Percentiles rank a stretch among this genome's conserved stretches.
Conservation (phyloP, 148 eudicot genomes). For the Tetragonia tetragonoides region DNA sequence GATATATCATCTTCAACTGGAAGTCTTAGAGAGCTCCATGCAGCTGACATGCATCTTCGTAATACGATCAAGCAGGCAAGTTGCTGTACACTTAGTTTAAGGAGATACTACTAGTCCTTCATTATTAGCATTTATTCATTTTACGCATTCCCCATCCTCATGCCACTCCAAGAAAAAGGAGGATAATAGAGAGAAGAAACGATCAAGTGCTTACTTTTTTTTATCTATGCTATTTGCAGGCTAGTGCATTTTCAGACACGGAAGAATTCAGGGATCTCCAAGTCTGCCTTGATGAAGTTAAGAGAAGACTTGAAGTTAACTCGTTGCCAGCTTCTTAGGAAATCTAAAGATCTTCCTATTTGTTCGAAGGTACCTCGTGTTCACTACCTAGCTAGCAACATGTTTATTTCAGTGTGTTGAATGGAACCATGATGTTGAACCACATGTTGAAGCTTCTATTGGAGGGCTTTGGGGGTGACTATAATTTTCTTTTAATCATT, state of each 20-base stretch:
- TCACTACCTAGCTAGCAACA: neutral
- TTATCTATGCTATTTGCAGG: slow-evolving; percentile 37
- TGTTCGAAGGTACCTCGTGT: slow-evolving; percentile 5
- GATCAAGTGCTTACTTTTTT: neutral
- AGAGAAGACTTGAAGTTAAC: slow-evolving; percentile 32
- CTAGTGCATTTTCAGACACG: slow-evolving; percentile 48
- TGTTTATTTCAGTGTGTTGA: neutral
- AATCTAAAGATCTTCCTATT: neutral
- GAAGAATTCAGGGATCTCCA: slow-evolving; percentile 67
- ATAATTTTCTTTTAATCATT: too few species aligned
- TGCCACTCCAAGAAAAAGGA: neutral
- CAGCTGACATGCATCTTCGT: slow-evolving; percentile 89
- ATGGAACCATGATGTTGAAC: too few species aligned
- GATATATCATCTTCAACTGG: slow-evolving; percentile 53
- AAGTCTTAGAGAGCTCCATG: slow-evolving; percentile 55
- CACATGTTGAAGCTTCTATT: too few species aligned
- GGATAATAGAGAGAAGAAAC: neutral
- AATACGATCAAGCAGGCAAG: slow-evolving; percentile 76
- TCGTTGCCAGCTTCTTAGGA: neutral
- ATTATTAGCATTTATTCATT: neutral
- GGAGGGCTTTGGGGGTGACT: too few species aligned
- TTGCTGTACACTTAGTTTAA: neutral
- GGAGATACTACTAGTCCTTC: neutral
- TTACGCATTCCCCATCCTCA: neutral
- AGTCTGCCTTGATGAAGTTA: slow-evolving; percentile 54